Conservation (phyloP, 768 basidiomycete species). For the Panus rudis region DNA sequence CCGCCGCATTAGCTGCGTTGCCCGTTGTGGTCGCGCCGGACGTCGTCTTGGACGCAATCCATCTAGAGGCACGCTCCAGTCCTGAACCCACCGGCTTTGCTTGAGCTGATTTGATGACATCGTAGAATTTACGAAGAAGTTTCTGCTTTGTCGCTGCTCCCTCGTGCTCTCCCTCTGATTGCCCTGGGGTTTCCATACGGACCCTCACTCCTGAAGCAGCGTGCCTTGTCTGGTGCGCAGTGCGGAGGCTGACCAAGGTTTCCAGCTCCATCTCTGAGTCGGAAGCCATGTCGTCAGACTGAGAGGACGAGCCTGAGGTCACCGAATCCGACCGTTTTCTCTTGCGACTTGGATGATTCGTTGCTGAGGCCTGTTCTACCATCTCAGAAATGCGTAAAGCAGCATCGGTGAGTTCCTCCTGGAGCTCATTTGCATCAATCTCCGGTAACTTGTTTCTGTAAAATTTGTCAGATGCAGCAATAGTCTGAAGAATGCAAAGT, state of each 20-base stretch:
- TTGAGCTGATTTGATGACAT: constrained; percentile 1
- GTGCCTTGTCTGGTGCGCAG: constrained; percentile 2
- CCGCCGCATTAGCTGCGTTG: neutral
- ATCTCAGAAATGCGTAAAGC: neutral
- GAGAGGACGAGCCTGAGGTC: neutral
- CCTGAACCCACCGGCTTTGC: neutral
- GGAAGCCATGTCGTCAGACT: neutral
- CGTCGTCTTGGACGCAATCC: neutral
- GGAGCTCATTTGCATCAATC: constrained; percentile 1
- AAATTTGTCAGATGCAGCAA: neutral
- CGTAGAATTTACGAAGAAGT: neutral
- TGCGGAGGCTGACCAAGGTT: neutral
- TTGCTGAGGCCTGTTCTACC: neutral
- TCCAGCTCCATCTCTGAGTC: neutral
- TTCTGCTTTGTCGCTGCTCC: neutral
- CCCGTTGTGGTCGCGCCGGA: neutral
- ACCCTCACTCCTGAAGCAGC: neutral
- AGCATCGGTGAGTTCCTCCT: neutral
- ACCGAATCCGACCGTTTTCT: neutral
- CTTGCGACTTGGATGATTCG: neutral
- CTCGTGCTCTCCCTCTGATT: neutral
- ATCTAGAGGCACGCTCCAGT: neutral
- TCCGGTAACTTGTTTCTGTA: constrained; percentile 1
- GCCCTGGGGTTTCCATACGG: neutral
- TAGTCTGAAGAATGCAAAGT: neutral